phyloP scores from a whole-genome alignment of 208 protist genomes.

The Trypanosoma caninum region DNA sequence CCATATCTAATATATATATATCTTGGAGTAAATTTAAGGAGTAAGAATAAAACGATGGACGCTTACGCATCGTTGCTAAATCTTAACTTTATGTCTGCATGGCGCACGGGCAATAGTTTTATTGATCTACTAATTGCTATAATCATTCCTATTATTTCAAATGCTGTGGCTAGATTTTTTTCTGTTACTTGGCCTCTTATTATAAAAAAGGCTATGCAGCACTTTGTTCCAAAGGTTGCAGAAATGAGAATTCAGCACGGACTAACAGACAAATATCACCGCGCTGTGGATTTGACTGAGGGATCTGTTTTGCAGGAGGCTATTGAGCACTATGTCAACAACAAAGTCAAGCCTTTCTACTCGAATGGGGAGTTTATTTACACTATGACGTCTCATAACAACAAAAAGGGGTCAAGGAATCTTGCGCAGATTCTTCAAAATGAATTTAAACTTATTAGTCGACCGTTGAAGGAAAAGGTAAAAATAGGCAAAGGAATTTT shows the following conservation, averaged over 20 bases:
- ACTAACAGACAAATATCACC: conserved; percentile 18
- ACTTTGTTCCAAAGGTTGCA: conserved; percentile 6
- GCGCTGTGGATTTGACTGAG: conserved; percentile 32
- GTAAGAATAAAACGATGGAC: conserved; percentile 49
- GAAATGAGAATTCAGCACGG: conserved; percentile 27
- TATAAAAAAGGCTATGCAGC: conserved; percentile 22
- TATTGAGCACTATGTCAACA: conserved; percentile 53
- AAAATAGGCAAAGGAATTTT: conserved; percentile 14
- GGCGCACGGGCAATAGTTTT: conserved; percentile 78
- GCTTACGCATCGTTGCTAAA: conserved; percentile 75
- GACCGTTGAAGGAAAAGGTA: conserved; percentile 11
- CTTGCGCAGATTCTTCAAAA: conserved; percentile 11
- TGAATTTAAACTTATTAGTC: conserved; percentile 22
- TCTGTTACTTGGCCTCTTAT: conserved; percentile 42
- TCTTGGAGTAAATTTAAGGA: neutral
- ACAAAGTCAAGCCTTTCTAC: conserved; percentile 41
- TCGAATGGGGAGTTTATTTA: conserved; percentile 30
- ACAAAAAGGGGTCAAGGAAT: neutral
- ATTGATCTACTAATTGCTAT: conserved; percentile 81
- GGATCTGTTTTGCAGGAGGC: conserved; percentile 50
- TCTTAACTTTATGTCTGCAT: conserved; percentile 85
- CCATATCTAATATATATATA: too few species aligned
- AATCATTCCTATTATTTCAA: conserved; percentile 66
- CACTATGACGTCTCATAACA: neutral
- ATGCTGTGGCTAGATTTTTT: conserved; percentile 43